phyloP scores from a whole-genome alignment of 2,329 filamentous ascomycete species.

The Calonectria pseudoturangicola region DNA sequence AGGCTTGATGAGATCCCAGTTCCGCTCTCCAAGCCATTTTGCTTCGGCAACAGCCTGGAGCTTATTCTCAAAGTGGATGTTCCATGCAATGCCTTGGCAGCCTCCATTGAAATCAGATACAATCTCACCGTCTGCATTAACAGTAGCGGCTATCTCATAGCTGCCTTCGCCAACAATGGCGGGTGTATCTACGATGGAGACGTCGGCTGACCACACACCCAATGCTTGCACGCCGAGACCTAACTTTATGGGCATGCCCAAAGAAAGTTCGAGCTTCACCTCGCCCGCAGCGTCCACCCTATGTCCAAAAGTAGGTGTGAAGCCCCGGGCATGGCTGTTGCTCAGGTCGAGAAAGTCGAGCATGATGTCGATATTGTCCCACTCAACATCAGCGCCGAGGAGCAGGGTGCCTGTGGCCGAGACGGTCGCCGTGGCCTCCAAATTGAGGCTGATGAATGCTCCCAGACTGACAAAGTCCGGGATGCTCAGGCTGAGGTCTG shows the following conservation, averaged over 20 bases:
- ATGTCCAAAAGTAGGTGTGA: not conserved
- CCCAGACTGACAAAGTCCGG: constrained; percentile 5
- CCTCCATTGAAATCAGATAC: not conserved
- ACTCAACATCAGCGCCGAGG: constrained; percentile 3
- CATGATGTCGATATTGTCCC: constrained; percentile 28
- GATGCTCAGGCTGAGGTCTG: not conserved
- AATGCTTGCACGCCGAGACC: constrained; percentile 20
- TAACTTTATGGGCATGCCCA: constrained; percentile 27
- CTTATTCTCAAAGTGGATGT: constrained; percentile 29
- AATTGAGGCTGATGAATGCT: constrained; percentile 10
- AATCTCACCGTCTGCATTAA: not conserved
- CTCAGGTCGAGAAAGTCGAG: constrained; percentile 18
- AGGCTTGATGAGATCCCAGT: constrained; percentile 16
- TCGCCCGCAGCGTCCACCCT: constrained; percentile 1
- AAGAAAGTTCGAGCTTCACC: constrained; percentile 1
- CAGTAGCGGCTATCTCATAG: not conserved
- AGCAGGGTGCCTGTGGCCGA: constrained; percentile 28
- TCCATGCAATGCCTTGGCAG: constrained; percentile 33
- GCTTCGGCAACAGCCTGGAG: constrained; percentile 28
- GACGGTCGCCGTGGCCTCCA: constrained; percentile 9
- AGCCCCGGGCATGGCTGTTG: constrained; percentile 9
- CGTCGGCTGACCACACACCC: constrained; percentile 25
- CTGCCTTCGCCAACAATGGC: constrained; percentile 1
- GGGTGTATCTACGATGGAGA: constrained; percentile 28
- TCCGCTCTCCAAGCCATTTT: not conserved